These are phyloP conservation scores for Penicillium sp. DNA, from an alignment of 2,329 filamentous ascomycete species.

Conservation along the genomic window DNA sequence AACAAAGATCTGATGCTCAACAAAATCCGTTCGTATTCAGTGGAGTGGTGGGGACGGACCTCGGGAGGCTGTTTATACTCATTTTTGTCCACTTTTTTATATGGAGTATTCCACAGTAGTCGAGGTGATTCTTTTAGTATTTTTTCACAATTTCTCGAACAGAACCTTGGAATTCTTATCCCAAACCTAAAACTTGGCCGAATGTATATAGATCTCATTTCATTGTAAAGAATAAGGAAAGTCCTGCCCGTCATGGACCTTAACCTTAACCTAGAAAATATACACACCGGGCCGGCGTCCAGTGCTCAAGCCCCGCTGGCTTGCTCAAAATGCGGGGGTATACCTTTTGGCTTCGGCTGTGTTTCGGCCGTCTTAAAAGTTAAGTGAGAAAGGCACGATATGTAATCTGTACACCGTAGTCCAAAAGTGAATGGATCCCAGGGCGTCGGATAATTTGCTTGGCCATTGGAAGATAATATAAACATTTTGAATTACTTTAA, in stretches of 20 bases:
- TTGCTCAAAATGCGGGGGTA: background rate
- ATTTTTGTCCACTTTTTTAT: background rate
- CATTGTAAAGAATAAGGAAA: background rate
- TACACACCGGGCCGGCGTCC: background rate
- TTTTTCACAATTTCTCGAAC: background rate
- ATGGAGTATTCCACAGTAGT: background rate
- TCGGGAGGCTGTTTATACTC: no score
- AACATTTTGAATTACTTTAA: background rate
- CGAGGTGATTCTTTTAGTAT: no score
- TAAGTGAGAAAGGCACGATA: background rate
- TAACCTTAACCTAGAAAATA: background rate
- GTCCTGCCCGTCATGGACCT: background rate
- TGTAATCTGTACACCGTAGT: background rate
- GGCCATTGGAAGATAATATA: background rate
- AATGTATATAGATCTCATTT: background rate
- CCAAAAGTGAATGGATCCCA: background rate
- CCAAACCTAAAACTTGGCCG: no score
- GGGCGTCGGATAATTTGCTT: background rate
- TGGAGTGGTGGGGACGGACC: no score
- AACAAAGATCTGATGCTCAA: no score
- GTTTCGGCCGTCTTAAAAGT: no score
- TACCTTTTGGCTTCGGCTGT: background rate
- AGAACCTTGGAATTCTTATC: background rate
- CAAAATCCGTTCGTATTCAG: no score
- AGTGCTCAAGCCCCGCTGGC: background rate